phyloP scores from a whole-genome alignment of 441 rosid genomes.

The Dalechampia spathulata region DNA sequence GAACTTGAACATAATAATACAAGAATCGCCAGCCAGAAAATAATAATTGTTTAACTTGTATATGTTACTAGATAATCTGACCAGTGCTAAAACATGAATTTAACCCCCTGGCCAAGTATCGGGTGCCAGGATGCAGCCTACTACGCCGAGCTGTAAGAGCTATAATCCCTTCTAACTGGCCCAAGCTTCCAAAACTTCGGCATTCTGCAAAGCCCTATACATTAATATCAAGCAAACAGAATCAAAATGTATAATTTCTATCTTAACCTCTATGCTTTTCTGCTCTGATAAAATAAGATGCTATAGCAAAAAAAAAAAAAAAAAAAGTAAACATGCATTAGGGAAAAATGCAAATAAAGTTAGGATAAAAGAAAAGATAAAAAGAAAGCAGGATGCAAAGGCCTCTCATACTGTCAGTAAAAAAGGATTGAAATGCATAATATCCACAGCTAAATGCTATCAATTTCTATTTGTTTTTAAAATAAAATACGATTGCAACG shows the following conservation, averaged over 20 bases:
- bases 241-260: constrained; percentile 27
- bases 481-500: neutral
- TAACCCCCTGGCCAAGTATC: constrained; percentile 95
- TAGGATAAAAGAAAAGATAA: constrained; percentile 3
- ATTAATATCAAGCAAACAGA: constrained; percentile 51
- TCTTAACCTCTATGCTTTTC: constrained; percentile 1
- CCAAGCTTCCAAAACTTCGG: constrained; percentile 89
- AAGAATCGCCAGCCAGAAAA: neutral
- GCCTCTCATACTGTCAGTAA: constrained; percentile 73
- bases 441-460: constrained; percentile 5
- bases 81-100: constrained; percentile 98
- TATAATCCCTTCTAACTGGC: constrained; percentile 87
- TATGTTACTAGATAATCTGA: constrained; percentile 24
- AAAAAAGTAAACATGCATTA: constrained; percentile 1
- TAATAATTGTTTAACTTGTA: neutral
- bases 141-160: constrained; percentile 96
- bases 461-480: neutral
- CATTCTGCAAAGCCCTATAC: constrained; percentile 98
- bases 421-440: constrained; percentile 30
- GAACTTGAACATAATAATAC: neutral
- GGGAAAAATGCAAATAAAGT: neutral
- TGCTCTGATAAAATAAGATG: neutral
- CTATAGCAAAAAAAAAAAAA: neutral
- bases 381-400: constrained; percentile 75
- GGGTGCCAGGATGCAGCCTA: constrained; percentile 97